Evolutionary conservation across 805 yeast genomes (phyloP).

Genomic region (Spathaspora gorwiae): DNA sequence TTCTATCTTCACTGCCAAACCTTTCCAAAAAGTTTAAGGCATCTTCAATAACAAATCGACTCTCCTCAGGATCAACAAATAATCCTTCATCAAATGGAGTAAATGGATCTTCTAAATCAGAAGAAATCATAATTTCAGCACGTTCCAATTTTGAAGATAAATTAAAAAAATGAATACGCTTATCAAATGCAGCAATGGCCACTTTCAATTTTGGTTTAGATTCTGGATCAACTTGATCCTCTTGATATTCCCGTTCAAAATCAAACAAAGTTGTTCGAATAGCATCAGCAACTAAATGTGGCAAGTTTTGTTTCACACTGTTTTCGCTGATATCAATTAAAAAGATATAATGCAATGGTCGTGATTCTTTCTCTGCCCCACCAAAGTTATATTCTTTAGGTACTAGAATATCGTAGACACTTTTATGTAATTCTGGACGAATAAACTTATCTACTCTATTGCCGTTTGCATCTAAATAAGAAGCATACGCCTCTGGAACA

Average conservation of each 20-base stretch:
- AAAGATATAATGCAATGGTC: constrained; percentile 65
- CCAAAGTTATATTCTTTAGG: constrained; percentile 65
- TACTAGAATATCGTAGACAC: constrained; percentile 81
- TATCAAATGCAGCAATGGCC: constrained; percentile 75
- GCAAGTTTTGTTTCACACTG: constrained; percentile 55
- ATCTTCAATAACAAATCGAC: constrained; percentile 58
- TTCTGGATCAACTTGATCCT: constrained; percentile 14
- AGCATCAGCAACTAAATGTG: constrained; percentile 64
- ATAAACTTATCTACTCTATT: constrained; percentile 57
- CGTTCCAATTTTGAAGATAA: constrained; percentile 52
- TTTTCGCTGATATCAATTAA: constrained; percentile 65
- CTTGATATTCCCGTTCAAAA: constrained; percentile 10
- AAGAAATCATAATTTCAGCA: constrained; percentile 55
- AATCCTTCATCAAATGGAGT: constrained; percentile 76
- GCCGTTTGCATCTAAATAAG: constrained; percentile 58
- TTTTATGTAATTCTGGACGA: constrained; percentile 74
- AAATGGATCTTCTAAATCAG: constrained; percentile 74
- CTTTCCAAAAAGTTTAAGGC: constrained; percentile 60
- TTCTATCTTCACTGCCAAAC: constrained; percentile 29
- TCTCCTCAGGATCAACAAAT: constrained; percentile 73
- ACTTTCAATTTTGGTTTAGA: constrained; percentile 37
- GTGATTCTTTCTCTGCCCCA: constrained; percentile 26
- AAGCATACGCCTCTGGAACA: constrained; percentile 62
- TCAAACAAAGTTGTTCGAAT: constrained; percentile 48
- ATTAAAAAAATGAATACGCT: constrained; percentile 67